These are phyloP conservation scores for Wickerhamiella australiensis DNA, from an alignment of 805 yeast genomes.

Conservation along the genomic window DNA sequence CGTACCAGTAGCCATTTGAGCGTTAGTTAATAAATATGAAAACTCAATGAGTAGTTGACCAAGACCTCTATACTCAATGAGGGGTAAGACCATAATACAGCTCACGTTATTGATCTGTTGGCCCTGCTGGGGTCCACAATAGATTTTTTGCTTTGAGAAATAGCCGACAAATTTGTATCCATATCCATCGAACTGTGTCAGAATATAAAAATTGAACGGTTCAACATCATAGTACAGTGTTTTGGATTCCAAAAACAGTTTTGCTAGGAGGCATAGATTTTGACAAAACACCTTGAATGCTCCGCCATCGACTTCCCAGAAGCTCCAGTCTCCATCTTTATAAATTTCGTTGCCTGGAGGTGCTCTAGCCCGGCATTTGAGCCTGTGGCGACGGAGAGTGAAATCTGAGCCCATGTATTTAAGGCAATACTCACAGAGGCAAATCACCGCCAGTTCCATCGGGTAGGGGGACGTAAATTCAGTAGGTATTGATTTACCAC, in stretches of 20 bases:
- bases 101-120: conserved; percentile 59
- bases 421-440: conserved; percentile 74
- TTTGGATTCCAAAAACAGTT: conserved; percentile 78
- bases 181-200: conserved; percentile 51
- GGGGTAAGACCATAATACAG: conserved; percentile 83
- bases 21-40: conserved; percentile 64
- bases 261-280: conserved; percentile 78
- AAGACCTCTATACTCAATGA: conserved; percentile 75
- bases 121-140: conserved; percentile 5
- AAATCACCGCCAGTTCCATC: conserved; percentile 46
- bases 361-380: conserved; percentile 56
- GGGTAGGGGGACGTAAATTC: conserved; percentile 95
- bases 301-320: conserved; percentile 90
- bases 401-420: conserved; percentile 64
- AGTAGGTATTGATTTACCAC: conserved; percentile 64
- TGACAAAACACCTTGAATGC: conserved; percentile 75
- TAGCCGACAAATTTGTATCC: conserved; percentile 82
- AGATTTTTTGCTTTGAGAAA: conserved; percentile 68
- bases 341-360: conserved; percentile 94
- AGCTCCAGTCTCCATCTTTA: conserved; percentile 52
- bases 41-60: conserved; percentile 83
- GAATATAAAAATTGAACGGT: conserved; percentile 79
- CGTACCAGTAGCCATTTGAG: conserved; percentile 72
- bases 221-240: conserved; percentile 91
- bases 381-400: conserved; percentile 53